Base-by-base conservation (phyloP, 768 basidiomycete species). In the Pulveroboletus sp. region DNA sequence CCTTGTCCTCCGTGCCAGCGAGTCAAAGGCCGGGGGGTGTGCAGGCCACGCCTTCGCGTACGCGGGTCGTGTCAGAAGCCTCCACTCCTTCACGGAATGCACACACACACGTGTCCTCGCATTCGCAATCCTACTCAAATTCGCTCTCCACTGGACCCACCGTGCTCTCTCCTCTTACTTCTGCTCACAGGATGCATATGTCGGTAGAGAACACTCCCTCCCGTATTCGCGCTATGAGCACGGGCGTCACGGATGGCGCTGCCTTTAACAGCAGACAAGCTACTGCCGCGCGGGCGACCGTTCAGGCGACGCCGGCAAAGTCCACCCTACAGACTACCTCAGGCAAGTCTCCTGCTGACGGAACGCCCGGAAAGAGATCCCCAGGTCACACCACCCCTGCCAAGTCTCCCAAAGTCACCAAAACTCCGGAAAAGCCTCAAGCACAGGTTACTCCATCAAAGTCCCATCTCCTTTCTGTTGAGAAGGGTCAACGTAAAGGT, bases 21-120 rank as follows among this genome's bases (percentile, higher is more conserved):
- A 62, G 45, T 31, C 57, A 50, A 39, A 47, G 50, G 40, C 41
- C 46, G 34, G 46, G 47, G 21, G 52, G 58, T 36, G 61, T 70
- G 45, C 61, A 62, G 40, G 69, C 65, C 50, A 62, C 69, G 66
- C 67, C 69, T 20, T 64, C 71, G 50, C 71, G 71, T 43, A 60
- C 71, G 45, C 70, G 76, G 31, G 72, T 80, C 47, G 62, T 69
- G 52, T 80, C 79, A 9, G 71, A 74, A 72, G 24, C 69, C 66
- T 32, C 51, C 56, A 56, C 60, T 54, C 58, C 47, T 20, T 65
- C 50, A 25, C 64, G 42, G 56, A 63, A 37, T 8, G 65, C 61
- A 56, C 51, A 46, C 40, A 43, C 50, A 41, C 62, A 64, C 49
- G 52, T 45, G 48, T 21, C 53, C 13, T 61, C 63, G 7, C 45